phyloP scores from a whole-genome alignment of 1,284 basidiomycete species.

The Crucibulum parvulum region DNA sequence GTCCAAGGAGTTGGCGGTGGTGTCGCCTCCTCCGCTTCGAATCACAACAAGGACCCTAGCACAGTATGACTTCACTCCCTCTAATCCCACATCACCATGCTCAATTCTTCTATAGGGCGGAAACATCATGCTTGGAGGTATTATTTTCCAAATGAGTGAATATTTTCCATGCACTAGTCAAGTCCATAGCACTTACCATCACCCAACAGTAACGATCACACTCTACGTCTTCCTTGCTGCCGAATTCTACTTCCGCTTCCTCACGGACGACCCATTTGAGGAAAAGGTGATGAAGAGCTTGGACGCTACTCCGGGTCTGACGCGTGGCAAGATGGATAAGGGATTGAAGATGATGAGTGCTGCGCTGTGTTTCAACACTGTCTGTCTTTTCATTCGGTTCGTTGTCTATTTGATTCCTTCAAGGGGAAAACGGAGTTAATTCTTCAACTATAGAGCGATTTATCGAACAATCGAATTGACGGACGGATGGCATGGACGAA shows the following conservation, averaged over 20 bases:
- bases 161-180: background rate
- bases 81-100: background rate
- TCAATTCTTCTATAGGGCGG: constrained; percentile 31
- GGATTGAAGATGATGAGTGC: constrained; percentile 28
- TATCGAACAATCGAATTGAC: constrained; percentile 1
- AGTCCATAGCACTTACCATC: background rate
- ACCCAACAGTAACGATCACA: constrained; percentile 35
- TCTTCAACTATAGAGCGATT: background rate
- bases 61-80: background rate
- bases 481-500: constrained; percentile 5
- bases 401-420: background rate
- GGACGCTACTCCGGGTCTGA: background rate
- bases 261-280: constrained; percentile 27
- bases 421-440: background rate
- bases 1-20: constrained; percentile 62
- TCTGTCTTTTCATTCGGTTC: constrained; percentile 43
- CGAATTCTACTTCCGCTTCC: constrained; percentile 45
- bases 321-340: constrained; percentile 6
- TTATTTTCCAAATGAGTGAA: constrained; percentile 35
- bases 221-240: constrained; percentile 36
- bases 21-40: constrained; percentile 40
- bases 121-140: constrained; percentile 57
- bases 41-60: background rate
- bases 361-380: constrained; percentile 35
- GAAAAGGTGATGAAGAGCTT: background rate